These are phyloP conservation scores for Fusarium algeriense DNA, from an alignment of 2,329 filamentous ascomycete species.

Conservation along the genomic window DNA sequence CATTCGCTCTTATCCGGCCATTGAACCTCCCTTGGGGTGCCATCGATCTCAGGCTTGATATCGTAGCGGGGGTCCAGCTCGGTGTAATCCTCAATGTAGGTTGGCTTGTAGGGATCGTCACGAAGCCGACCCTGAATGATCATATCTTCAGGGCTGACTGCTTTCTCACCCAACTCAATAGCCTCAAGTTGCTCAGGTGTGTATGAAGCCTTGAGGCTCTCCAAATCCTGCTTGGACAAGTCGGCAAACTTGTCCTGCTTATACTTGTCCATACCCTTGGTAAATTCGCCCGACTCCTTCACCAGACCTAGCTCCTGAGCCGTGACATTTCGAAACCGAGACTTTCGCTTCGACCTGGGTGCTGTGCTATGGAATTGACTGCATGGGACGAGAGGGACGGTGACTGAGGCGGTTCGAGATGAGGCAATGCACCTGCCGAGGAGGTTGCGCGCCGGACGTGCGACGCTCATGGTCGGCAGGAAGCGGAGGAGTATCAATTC, in stretches of 20 bases:
- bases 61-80: conserved; percentile 83
- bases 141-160: conserved; percentile 81
- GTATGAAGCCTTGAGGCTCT: conserved; percentile 74
- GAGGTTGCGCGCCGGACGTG: conserved; percentile 66
- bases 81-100: conserved; percentile 87
- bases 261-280: conserved; percentile 59
- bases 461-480: conserved; percentile 64
- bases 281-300: conserved; percentile 45
- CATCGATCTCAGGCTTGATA: conserved; percentile 66
- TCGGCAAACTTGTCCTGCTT: conserved; percentile 66
- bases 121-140: conserved; percentile 78
- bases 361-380: conserved; percentile 66
- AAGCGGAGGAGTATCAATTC: conserved; percentile 16
- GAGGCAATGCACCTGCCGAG: conserved; percentile 63
- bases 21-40: conserved; percentile 64
- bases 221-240: conserved; percentile 76
- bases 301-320: conserved; percentile 65
- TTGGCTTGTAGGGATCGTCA: conserved; percentile 76
- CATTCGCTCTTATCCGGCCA: conserved; percentile 73
- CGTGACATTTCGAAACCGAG: conserved; percentile 66
- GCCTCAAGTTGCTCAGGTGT: conserved; percentile 84
- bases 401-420: conserved; percentile 41
- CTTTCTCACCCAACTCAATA: conserved; percentile 82
- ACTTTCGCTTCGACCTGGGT: conserved; percentile 59
- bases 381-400: conserved; percentile 49